Conservation (phyloP, 1,139 yeast species). For the Geotrichum histeridarum region DNA sequence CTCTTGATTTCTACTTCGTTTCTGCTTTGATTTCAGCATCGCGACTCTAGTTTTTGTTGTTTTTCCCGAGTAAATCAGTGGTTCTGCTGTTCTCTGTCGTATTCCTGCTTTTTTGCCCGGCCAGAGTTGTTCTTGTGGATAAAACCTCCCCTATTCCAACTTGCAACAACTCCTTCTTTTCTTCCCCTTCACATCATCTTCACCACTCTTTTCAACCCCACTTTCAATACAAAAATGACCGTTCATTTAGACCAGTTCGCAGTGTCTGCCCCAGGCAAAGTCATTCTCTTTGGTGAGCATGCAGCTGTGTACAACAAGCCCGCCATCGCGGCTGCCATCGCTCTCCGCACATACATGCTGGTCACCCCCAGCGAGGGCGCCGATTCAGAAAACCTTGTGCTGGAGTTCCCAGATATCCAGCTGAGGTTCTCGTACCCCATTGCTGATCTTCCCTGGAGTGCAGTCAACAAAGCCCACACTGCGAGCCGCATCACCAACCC, state of each 20-base stretch:
- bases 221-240: slow-evolving; percentile 7
- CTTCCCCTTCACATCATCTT: background rate
- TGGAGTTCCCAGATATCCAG: slow-evolving; percentile 80
- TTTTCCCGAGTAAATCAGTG: too few relatives aligned
- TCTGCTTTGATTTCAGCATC: too few relatives aligned
- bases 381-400: slow-evolving; percentile 42
- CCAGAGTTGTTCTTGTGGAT: background rate
- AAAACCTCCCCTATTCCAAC: background rate
- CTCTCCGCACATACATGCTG: slow-evolving; percentile 71
- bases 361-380: slow-evolving; percentile 41
- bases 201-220: background rate
- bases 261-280: slow-evolving; percentile 95
- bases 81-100: too few relatives aligned
- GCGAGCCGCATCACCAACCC: slow-evolving; percentile 33
- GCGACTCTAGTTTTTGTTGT: too few relatives aligned
- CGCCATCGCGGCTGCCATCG: slow-evolving; percentile 85
- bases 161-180: background rate
- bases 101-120: background rate
- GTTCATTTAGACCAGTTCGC: slow-evolving; percentile 41
- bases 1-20: too few relatives aligned
- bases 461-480: slow-evolving; percentile 12
- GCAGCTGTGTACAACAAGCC: slow-evolving; percentile 92
- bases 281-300: slow-evolving; percentile 93
- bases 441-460: slow-evolving; percentile 49
- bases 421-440: slow-evolving; percentile 60